Conservation (phyloP, 148 eudicot genomes). For the Linanthus parryae region DNA sequence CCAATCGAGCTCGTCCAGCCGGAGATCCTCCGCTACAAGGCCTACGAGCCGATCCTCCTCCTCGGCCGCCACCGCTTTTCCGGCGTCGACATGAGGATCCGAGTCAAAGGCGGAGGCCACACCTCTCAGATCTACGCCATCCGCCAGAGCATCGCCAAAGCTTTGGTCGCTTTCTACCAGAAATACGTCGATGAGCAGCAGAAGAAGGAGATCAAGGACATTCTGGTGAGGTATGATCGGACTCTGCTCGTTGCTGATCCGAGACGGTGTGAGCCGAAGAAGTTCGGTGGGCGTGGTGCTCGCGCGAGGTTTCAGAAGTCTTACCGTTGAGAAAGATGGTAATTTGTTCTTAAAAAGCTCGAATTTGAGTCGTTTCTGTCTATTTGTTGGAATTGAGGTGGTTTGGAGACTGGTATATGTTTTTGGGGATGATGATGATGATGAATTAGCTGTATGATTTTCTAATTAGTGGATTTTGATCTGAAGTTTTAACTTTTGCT, state of each 20-base stretch:
- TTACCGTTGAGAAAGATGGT: constrained; percentile 35
- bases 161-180: constrained; percentile 42
- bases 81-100: constrained; percentile 47
- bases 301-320: constrained; percentile 55
- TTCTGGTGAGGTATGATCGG: constrained; percentile 45
- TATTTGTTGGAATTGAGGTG: no score
- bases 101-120: constrained; percentile 53
- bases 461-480: no score
- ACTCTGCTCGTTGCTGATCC: constrained; percentile 48
- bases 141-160: constrained; percentile 47
- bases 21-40: constrained; percentile 46
- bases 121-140: constrained; percentile 52
- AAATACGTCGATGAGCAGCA: constrained; percentile 45
- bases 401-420: no score
- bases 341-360: no score
- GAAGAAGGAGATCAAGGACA: constrained; percentile 53
- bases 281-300: constrained; percentile 58
- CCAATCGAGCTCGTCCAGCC: constrained; percentile 46
- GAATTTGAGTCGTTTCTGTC: no score
- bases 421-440: no score
- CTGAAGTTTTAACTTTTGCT: no score
- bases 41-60: constrained; percentile 39
- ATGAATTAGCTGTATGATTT: no score
- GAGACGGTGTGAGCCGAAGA: constrained; percentile 51
- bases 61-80: constrained; percentile 41